Evolutionary conservation across 2,329 filamentous ascomycete species (phyloP).

Genomic region (Trichoderma sp.): DNA sequence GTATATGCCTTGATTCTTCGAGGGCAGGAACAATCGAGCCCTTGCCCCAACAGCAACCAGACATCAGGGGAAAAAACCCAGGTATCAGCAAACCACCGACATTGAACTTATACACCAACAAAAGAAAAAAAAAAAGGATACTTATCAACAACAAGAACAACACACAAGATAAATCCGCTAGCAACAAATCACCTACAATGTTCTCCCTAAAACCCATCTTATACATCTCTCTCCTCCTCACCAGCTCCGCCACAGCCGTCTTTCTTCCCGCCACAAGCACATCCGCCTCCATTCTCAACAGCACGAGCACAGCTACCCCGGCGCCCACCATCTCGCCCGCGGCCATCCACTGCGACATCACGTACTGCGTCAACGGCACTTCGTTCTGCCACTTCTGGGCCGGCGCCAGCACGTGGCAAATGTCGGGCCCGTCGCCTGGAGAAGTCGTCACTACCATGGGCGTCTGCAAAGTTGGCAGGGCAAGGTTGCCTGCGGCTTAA

Average conservation of each 20-base stretch:
- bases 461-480: slow-evolving; percentile 13
- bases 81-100: background rate
- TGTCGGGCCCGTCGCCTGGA: slow-evolving; percentile 36
- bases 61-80: background rate
- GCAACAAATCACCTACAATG: background rate
- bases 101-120: background rate
- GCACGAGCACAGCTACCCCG: background rate
- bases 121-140: background rate
- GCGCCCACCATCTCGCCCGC: background rate
- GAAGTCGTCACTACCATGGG: slow-evolving; percentile 36
- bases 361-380: slow-evolving; percentile 35
- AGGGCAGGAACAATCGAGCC: background rate
- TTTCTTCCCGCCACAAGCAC: background rate
- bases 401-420: slow-evolving; percentile 37
- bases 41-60: background rate
- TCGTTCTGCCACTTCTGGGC: slow-evolving; percentile 41
- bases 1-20: background rate
- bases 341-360: slow-evolving; percentile 32
- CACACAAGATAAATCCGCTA: background rate
- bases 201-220: background rate
- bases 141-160: background rate
- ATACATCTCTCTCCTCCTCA: slow-evolving; percentile 12
- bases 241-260: background rate
- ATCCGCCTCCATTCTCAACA: background rate
- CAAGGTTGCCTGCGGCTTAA: background rate